Base-by-base conservation (phyloP, 768 basidiomycete genomes). In the Crepidotus variabilis region DNA sequence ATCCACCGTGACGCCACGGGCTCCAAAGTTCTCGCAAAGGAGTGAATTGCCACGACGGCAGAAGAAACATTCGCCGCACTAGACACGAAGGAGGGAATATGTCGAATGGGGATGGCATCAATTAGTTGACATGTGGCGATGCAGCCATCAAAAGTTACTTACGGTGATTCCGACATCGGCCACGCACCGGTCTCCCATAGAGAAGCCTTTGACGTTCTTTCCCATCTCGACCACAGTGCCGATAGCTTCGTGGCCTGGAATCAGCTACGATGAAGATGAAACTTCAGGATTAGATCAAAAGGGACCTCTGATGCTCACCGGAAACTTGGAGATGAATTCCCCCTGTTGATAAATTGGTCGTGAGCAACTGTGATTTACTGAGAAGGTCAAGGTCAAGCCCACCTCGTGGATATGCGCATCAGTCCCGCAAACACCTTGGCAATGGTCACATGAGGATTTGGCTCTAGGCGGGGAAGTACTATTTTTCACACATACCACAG, bases 1-100 rank as follows among this genome's bases (percentile, higher is more conserved):
- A 59, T 89, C 85, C 62, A 81, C 72, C 18, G 86, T 89, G 47
- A 94, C 88, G 49, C 93, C 94, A 11, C 86, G 81, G 6, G 88
- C 82, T 55, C 85, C 77, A 71, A 93, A 94, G 74, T 91, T 79
- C 69, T 94, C 92, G 72, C 94, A 96, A 54, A 92, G 74, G 9
- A 94, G 76, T 18, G 84, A 80, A 65, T 90, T 75, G n/a, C 92
- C 92, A 46, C 90, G 82, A 51, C 91, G 83, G 71, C 94, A 95
- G 74, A 85, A 93, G 74, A 93, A 92, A 71, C 93, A 95, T 57
- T 76, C 78, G 7, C 85, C 88, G 72, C 93, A 94, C 89, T 92
- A 61, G 35, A 33, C 11, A 11, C 6, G 39, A 36, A 20, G 50
- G n/a, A n/a, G n/a, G 28, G 28, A 28, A 28, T 8, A 28, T 8